A percentile compares a stretch with the other conserved stretches of the same genome.
Evolutionary conservation across 1,139 yeast genomes (phyloP).

Genomic region (Taphrina betulina): DNA sequence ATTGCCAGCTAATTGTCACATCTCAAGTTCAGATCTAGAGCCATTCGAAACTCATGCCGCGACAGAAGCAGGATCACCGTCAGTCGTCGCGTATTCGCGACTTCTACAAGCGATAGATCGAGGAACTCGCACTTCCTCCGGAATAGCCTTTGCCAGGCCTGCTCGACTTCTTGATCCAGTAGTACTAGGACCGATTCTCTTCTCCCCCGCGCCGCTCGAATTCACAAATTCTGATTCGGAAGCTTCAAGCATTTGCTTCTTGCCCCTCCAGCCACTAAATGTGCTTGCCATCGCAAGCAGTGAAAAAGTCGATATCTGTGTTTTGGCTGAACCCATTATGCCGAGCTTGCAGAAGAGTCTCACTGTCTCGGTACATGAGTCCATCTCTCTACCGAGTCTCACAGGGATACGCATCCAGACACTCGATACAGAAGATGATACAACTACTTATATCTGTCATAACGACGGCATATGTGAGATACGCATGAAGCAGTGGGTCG

Average conservation of each 20-base stretch:
- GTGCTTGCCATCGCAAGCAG: conserved; percentile 31
- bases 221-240: conserved; percentile 10
- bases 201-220: conserved; percentile 34
- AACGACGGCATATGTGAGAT: conserved; percentile 20
- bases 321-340: conserved; percentile 18
- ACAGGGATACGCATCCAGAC: not conserved
- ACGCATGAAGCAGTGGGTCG: conserved; percentile 11
- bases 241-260: conserved; percentile 22
- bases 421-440: not conserved
- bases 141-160: conserved; percentile 9
- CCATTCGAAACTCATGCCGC: conserved; percentile 13
- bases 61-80: conserved; percentile 18
- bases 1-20: conserved; percentile 22
- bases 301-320: conserved; percentile 34
- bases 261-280: conserved; percentile 26
- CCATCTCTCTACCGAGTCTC: not conserved
- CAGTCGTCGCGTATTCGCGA: not conserved
- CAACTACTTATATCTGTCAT: conserved; percentile 4
- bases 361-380: conserved; percentile 22
- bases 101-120: conserved; percentile 14
- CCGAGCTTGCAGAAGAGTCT: not conserved
- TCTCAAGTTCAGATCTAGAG: conserved; percentile 8
- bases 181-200: conserved; percentile 32
- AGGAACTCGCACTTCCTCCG: conserved; percentile 11
- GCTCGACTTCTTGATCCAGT: conserved; percentile 13